Percentiles rank a stretch among this genome's conserved stretches.
Evolutionary conservation across 1,139 yeast genomes (phyloP).

Genomic region (Yamadazyma trypodendri): DNA sequence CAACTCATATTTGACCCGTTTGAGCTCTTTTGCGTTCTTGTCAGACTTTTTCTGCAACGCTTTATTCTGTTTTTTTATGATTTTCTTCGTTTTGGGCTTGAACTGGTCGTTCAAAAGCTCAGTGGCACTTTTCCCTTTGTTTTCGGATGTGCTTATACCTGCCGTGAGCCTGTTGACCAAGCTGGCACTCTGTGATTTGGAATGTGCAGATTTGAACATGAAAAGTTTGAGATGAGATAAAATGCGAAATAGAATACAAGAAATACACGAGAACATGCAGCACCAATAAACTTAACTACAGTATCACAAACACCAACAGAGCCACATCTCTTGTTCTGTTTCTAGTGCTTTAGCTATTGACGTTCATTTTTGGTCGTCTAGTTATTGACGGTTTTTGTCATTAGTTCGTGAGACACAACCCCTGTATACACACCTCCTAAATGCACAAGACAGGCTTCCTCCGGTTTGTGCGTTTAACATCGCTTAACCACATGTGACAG

Average conservation of each 20-base stretch:
- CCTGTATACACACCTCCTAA: no score
- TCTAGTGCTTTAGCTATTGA: no score
- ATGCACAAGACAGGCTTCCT: no score
- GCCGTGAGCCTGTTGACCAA: constrained; percentile 11
- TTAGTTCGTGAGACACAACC: no score
- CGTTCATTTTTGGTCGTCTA: no score
- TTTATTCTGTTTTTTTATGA: constrained; percentile 29
- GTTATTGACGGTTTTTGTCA: no score
- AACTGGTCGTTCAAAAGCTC: constrained; percentile 39
- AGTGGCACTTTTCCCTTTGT: constrained; percentile 20
- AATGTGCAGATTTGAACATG: constrained; percentile 11
- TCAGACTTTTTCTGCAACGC: constrained; percentile 25
- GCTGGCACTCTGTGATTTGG: constrained; percentile 9
- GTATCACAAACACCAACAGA: no score
- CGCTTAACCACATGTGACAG: no score
- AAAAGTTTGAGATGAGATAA: constrained; percentile 9
- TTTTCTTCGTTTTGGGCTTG: constrained; percentile 14
- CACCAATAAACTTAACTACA: background rate
- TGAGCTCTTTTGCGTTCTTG: constrained; percentile 41
- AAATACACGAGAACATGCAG: no score
- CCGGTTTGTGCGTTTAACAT: no score
- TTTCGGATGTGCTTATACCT: constrained; percentile 3
- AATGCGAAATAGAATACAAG: background rate
- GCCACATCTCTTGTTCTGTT: no score
- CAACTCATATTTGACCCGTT: constrained; percentile 51